Evolutionary conservation across 2,329 filamentous ascomycete genomes (phyloP), one percentile per base, ranked within the genome.

Genomic region (Calonectria hawksworthii): DNA sequence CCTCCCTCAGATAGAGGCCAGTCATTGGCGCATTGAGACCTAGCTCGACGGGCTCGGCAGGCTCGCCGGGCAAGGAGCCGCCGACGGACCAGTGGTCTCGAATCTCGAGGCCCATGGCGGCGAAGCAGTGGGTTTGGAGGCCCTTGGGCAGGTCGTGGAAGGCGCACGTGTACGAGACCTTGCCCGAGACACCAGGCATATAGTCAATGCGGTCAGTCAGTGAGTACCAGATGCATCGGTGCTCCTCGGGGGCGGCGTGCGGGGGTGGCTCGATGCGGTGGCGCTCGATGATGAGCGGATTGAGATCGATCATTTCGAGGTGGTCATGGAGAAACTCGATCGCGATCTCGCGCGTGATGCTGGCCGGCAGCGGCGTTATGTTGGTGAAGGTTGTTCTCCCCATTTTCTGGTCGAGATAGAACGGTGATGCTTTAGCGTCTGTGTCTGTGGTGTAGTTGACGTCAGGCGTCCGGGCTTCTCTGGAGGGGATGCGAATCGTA

Each of bases 241-340:
- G 91, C 86, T 98, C 95, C 79, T 97, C 94, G 21, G 91, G 86
- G 0, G 91, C 87, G 16, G 94, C 93, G 81, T 93, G 90, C 30
- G 89, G 81, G 0, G 95, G 95, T 2, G 94, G 89, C 61, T 90
- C 89, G 84, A 95, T 95, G 38, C 88, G 89, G 78, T 93, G 90
- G 72, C 94, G 91, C 75, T 94, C 92, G 76, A 94, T 92, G 70
- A 98, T 93, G 63, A 98, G 89, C 1, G 95, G 95, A 84, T 98
- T 98, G 72, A 98, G 88, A 82, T 96, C 93, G 81, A 98, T 98
- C 93, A 98, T 98, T 79, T 93, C 93, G 65, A 89, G 84, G 85
- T 98, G 95, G 84, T 94, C 90, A 84, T 95, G 94, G 38, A 98
- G 92, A 78, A 95, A 94, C 69, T 91, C 89, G 76, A 98, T 83